Evolutionary conservation across 176 grass and related monocot genomes (phyloP), one percentile per base, ranked within the genome.

Genomic region (Coix lacrymajobi): DNA sequence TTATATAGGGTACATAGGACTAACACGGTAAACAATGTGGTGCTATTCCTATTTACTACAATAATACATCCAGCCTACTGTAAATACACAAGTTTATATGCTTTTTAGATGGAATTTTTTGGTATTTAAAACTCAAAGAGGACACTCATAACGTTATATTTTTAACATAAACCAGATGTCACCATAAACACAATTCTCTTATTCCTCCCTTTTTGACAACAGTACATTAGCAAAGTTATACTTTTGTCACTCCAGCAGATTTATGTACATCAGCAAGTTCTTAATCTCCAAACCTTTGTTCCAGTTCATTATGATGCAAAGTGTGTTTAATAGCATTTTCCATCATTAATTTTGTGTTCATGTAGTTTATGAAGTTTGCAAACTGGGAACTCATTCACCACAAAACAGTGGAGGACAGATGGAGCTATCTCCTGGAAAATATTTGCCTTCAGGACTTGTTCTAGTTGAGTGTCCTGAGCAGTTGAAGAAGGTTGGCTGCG

Each of bases 361-460:
- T 85, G 62, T 60, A 99, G 96, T 96, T 84, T 99, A 99, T 85
- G 93, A 96, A 82, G 80, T 85, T 85, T 99, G 96, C 91, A 99
- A 93, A 81, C 78, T 99, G 69, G 96, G 96, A 79, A 88, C 82
- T 80, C 96, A 99, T 90, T 77, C 77, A 31, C 89, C 96, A 74
- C 92, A 93, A 57, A 76, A 80, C 54, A 84, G 64, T 86, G 87
- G 85, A 56, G 92, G 90, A 32, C 96, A 98, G 81, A 89, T 80
- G 66, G 96, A 99, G 69, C 36, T 81, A 64, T 88, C 93, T 45
- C 70, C 87, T 70, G 87, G 75, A 74, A 96, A 84, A 85, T 80
- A 77, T 88, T 88, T 77, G 83, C 81, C 93, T 82, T 92, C 96
- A 81, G 96, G 93, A 32, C 82, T 99, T 49, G 79, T 99, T 85